These are phyloP conservation scores for Canavalia gladiata DNA, from an alignment of 306 rosid species.

Conservation along the genomic window DNA sequence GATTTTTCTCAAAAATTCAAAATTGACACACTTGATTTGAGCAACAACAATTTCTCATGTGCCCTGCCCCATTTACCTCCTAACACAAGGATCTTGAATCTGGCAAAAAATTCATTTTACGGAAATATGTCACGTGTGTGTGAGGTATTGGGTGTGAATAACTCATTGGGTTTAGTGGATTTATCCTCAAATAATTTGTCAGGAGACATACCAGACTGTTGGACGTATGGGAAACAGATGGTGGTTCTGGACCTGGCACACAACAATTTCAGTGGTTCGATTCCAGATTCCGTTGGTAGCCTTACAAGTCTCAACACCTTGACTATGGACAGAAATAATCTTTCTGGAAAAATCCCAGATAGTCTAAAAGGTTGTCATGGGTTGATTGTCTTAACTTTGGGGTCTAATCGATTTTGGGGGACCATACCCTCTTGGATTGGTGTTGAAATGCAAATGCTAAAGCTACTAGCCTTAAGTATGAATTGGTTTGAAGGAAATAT, in stretches of 20 bases:
- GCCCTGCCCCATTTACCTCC: conserved; percentile 16
- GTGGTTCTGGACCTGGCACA: background rate
- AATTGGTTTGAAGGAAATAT: conserved; percentile 34
- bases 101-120: conserved; percentile 6
- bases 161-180: conserved; percentile 29
- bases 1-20: conserved; percentile 29
- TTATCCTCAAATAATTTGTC: conserved; percentile 26
- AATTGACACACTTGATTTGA: conserved; percentile 35
- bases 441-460: background rate
- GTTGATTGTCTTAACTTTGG: background rate
- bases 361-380: background rate
- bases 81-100: background rate
- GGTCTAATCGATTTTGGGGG: conserved; percentile 29
- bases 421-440: conserved; percentile 53
- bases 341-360: conserved; percentile 25
- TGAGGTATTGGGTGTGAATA: conserved; percentile 16
- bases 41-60: background rate
- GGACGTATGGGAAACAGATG: conserved; percentile 3
- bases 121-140: conserved; percentile 31
- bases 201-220: conserved; percentile 39
- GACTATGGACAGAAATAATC: background rate
- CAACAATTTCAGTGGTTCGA: conserved; percentile 31
- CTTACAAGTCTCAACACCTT: background rate
- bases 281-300: conserved; percentile 47
- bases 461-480: background rate